Conservation (phyloP, 345 rosid species). For the Populus davidiana region DNA sequence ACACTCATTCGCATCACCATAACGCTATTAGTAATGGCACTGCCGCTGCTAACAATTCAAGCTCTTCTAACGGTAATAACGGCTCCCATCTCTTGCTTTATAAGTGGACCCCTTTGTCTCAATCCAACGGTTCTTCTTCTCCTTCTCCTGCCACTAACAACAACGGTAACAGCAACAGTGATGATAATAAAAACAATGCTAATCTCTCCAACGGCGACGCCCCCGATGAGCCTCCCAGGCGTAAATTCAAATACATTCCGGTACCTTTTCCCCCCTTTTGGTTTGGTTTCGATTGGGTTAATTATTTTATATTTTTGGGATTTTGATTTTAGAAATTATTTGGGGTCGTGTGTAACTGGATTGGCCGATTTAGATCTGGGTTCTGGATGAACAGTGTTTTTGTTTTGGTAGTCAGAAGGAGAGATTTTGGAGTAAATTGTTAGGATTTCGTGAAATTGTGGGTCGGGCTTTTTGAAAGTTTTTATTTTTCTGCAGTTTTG, state of each 20-base stretch:
- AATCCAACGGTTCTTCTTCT: conserved; percentile 27
- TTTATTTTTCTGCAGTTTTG: too few species aligned
- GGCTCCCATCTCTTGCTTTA: conserved; percentile 70
- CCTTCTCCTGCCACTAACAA: conserved; percentile 11
- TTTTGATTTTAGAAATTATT: not conserved
- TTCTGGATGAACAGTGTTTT: conserved; percentile 17
- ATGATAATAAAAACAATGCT: conserved; percentile 30
- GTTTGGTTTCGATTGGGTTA: conserved; percentile 6
- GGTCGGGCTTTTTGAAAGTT: not conserved
- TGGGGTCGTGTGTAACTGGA: not conserved
- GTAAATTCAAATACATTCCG: conserved; percentile 90
- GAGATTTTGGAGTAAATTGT: not conserved
- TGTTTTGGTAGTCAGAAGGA: not conserved
- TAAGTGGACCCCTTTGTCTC: conserved; percentile 83
- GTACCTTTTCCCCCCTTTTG: conserved; percentile 28
- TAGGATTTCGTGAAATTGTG: not conserved
- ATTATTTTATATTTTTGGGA: not conserved
- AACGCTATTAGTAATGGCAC: conserved; percentile 10
- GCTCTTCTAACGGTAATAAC: conserved; percentile 43
- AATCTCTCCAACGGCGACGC: conserved; percentile 33
- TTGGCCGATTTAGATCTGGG: conserved; percentile 16
- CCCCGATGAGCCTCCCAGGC: conserved; percentile 59
- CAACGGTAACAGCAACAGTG: conserved; percentile 9
- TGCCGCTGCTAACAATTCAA: conserved; percentile 27
- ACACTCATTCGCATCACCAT: conserved; percentile 20